Conservation (phyloP, 106 monocot genomes). For the Triglochin maritima region DNA sequence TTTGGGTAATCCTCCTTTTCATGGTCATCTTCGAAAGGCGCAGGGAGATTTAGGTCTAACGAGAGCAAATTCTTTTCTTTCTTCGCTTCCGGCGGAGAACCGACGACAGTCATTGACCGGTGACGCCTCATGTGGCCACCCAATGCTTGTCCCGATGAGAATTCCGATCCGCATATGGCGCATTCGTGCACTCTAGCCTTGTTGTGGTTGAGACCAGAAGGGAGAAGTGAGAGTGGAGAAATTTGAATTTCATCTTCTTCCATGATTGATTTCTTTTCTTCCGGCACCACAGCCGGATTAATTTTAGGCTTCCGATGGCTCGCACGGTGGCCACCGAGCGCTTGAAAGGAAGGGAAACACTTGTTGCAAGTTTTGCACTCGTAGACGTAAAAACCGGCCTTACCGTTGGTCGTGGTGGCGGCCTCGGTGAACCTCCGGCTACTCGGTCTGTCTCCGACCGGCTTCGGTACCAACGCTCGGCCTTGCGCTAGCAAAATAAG, state of each 20-base stretch:
- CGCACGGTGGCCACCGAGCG: too few relatives aligned
- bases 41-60: constrained; percentile 73
- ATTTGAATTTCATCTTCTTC: constrained; percentile 15
- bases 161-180: constrained; percentile 30
- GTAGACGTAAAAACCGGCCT: too few relatives aligned
- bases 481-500: constrained; percentile 67
- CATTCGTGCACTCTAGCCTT: constrained; percentile 34
- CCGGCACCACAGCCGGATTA: too few relatives aligned
- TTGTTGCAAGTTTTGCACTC: too few relatives aligned
- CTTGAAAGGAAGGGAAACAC: too few relatives aligned
- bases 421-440: neutral
- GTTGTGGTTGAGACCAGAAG: neutral
- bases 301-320: too few relatives aligned
- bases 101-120: constrained; percentile 10
- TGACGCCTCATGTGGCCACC: constrained; percentile 64
- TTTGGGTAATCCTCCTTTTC: neutral
- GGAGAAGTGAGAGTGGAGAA: neutral
- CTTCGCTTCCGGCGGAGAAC: constrained; percentile 1
- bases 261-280: constrained; percentile 2
- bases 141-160: constrained; percentile 36
- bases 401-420: neutral
- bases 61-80: constrained; percentile 25
- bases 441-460: neutral
- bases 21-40: constrained; percentile 35
- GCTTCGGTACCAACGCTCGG: neutral